Conservation (phyloP, 768 basidiomycete species). For the Fomitopsis pulvina region DNA sequence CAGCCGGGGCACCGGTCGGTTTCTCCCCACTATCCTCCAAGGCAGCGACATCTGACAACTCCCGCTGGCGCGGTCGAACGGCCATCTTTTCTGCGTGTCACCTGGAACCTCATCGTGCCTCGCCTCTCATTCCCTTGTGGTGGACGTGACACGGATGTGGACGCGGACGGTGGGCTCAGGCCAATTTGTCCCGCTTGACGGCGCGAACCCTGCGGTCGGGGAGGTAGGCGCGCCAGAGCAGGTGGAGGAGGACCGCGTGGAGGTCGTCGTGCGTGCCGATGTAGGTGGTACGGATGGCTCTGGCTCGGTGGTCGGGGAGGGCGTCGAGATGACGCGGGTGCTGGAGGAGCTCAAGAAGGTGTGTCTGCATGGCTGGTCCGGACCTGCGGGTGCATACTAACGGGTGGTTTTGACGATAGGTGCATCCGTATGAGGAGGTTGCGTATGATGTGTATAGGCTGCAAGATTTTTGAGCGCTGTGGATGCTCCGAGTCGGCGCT, state of each 20-base stretch:
- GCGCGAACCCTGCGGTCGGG: slow-evolving; percentile 42
- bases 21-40: too few relatives aligned
- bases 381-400: too few relatives aligned
- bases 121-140: not conserved
- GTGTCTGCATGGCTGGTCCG: too few relatives aligned
- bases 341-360: slow-evolving; percentile 43
- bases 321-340: slow-evolving; percentile 31
- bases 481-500: too few relatives aligned
- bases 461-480: slow-evolving; percentile 29
- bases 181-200: slow-evolving; percentile 36
- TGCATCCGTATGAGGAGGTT: slow-evolving; percentile 53
- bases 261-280: slow-evolving; percentile 39
- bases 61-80: too few relatives aligned
- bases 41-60: too few relatives aligned
- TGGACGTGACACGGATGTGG: not conserved
- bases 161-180: too few relatives aligned
- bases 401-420: too few relatives aligned
- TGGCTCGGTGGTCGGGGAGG: slow-evolving; percentile 9
- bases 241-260: slow-evolving; percentile 50
- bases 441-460: slow-evolving; percentile 50
- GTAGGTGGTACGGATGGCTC: not conserved
- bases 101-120: too few relatives aligned
- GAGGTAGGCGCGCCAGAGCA: slow-evolving; percentile 34
- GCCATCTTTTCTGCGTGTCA: too few relatives aligned
- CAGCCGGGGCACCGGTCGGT: slow-evolving; percentile 41